Evolutionary conservation across 1,284 basidiomycete genomes (phyloP).

Genomic region (Schizophyllum commune): DNA sequence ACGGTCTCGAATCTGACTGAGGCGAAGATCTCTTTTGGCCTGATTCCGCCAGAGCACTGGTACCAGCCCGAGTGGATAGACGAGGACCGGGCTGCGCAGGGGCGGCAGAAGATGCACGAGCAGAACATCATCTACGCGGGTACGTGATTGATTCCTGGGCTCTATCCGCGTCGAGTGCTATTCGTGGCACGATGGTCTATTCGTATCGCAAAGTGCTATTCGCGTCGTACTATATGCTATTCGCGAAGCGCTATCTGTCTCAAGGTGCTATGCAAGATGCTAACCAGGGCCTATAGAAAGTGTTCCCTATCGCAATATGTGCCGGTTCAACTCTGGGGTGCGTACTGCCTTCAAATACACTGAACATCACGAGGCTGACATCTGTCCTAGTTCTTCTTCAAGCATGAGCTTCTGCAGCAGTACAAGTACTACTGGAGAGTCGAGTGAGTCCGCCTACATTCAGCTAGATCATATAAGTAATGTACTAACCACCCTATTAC

Average conservation of each 20-base stretch:
- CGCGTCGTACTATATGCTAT: no score
- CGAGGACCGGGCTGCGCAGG: conserved; percentile 44
- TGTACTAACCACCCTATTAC: not conserved
- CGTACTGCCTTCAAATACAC: not conserved
- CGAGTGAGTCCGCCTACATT: conserved; percentile 18
- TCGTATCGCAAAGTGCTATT: not conserved
- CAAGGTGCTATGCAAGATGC: no score
- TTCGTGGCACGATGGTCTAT: not conserved
- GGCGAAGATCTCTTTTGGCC: conserved; percentile 41
- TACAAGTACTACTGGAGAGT: conserved; percentile 71
- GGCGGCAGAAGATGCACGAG: conserved; percentile 41
- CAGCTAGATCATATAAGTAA: not conserved
- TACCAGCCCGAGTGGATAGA: conserved; percentile 58
- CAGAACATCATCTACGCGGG: conserved; percentile 49
- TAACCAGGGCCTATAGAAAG: conserved; percentile 5
- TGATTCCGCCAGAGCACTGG: conserved; percentile 40
- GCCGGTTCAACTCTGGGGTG: conserved; percentile 65
- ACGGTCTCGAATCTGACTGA: conserved; percentile 15
- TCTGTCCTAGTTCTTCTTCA: conserved; percentile 47
- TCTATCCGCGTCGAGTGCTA: not conserved
- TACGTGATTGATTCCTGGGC: conserved; percentile 2
- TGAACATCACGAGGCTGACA: not conserved
- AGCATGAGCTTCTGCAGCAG: conserved; percentile 51
- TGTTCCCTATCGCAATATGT: conserved; percentile 45
- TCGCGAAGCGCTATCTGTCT: no score